Evolutionary conservation across 2,329 filamentous ascomycete genomes (phyloP), one percentile per base, ranked within the genome.

Genomic region (Macroventuria anomochaeta): DNA sequence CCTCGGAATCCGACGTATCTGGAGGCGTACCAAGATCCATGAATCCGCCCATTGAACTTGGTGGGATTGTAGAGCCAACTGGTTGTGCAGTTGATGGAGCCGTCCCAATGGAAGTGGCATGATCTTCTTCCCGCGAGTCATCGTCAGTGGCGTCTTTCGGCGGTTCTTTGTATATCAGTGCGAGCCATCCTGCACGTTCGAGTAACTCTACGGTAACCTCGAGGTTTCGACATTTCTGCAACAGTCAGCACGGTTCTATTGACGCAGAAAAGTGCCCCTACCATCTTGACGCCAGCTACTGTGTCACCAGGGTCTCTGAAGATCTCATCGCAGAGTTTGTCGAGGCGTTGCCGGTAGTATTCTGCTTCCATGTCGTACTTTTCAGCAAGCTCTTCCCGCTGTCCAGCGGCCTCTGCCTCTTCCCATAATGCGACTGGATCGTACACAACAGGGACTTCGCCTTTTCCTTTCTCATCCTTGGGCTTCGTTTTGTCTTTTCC

Each of bases 141-240:
- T 59, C 43, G 3, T 53, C 52, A 13, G 37, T 52, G 25, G 28
- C 23, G 10, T 20, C 17, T 2, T 33, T 38, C 5, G 47, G 32
- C 11, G 20, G 21, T 7, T 38, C 8, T 28, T 21, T 47, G 54
- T 69, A 70, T 7, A 71, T 60, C 2, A 37, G 47, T 3, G 58
- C 18, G 41, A 77, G 77, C 79, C 80, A 85, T 23, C 68, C 64
- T 7, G 80, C 69, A 32, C 83, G 72, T 63, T 87, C 77, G 41
- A 83, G 82, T 48, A 88, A 82, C 29, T 84, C 81, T 0, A 96
- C 74, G 3, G 81, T 91, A 4, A 79, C 76, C 54, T 93, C 86
- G 48, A 96, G 76, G 29, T 76, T 81, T 10, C 76, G 73, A 41
- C 86, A 85, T 62, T 85, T 83, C 5, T 73, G 75, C 86, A 12